Percentiles rank a stretch among this genome's conserved stretches.
phyloP scores from a whole-genome alignment of 495 filamentous ascomycete species.

The Delitschia confertaspora region DNA sequence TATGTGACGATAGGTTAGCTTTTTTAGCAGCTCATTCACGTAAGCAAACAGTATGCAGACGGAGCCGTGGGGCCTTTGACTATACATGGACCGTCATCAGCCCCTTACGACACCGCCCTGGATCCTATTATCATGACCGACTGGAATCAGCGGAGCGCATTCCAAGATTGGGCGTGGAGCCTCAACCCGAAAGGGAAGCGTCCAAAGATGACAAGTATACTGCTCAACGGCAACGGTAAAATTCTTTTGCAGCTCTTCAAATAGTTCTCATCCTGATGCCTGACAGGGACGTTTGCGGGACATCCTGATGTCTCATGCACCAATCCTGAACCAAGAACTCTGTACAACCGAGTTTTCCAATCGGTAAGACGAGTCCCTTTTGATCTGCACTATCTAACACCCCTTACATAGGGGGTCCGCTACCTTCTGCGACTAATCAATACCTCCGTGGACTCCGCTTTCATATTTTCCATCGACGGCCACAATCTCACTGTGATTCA shows the following conservation, averaged over 20 bases:
- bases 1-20: conserved; percentile 9
- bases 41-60: conserved; percentile 43
- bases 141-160: conserved; percentile 29
- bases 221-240: conserved; percentile 31
- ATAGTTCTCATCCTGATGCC: no score
- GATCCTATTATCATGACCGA: conserved; percentile 36
- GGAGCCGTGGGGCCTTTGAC: conserved; percentile 44
- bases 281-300: no score
- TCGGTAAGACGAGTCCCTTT: no score
- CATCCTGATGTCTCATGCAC: no score
- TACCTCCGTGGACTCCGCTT: conserved; percentile 26
- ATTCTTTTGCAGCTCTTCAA: no score
- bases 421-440: conserved; percentile 33
- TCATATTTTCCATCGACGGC: conserved; percentile 31
- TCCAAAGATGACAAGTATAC: conserved; percentile 24
- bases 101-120: conserved; percentile 49
- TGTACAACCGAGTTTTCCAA: no score
- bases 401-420: conserved; percentile 34
- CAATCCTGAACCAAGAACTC: no score
- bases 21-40: conserved; percentile 26
- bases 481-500: conserved; percentile 28
- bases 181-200: no score
- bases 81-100: conserved; percentile 49
- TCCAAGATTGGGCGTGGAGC: no score
- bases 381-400: conserved; percentile 35